phyloP scores from a whole-genome alignment of 2,329 filamentous ascomycete genomes.

The Pseudogymnoascus sp. region DNA sequence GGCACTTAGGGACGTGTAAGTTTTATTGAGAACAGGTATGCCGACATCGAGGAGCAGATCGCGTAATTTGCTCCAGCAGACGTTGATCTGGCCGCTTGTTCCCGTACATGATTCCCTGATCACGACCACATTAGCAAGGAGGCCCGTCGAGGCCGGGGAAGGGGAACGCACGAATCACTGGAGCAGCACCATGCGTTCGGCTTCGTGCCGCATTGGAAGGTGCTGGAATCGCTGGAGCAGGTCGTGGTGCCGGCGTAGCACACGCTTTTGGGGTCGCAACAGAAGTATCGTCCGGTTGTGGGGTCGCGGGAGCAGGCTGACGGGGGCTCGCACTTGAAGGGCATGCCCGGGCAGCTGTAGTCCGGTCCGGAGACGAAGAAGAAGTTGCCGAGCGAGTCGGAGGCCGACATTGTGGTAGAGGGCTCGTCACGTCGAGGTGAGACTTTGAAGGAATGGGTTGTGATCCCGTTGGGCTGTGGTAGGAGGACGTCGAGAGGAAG shows the following conservation, averaged over 20 bases:
- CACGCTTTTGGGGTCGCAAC: background rate
- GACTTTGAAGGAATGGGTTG: background rate
- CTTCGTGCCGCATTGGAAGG: background rate
- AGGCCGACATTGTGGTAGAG: background rate
- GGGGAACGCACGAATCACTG: background rate
- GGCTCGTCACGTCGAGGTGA: background rate
- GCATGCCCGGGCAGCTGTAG: background rate
- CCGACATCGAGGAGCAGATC: background rate
- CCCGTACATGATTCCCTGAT: constrained; percentile 3
- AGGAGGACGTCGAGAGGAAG: background rate
- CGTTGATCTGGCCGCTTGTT: background rate
- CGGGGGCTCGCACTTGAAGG: background rate
- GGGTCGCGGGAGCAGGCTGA: background rate
- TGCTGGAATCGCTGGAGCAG: background rate
- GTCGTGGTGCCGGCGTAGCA: background rate
- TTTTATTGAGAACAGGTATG: background rate
- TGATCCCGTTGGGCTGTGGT: background rate
- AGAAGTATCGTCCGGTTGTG: background rate
- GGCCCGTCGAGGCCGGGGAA: background rate
- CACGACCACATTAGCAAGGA: background rate
- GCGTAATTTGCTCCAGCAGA: background rate
- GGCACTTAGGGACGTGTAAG: background rate
- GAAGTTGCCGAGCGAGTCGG: background rate
- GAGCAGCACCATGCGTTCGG: background rate
- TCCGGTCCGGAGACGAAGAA: background rate